Conservation (phyloP, 345 rosid genomes). For the Syzygium jambos region DNA sequence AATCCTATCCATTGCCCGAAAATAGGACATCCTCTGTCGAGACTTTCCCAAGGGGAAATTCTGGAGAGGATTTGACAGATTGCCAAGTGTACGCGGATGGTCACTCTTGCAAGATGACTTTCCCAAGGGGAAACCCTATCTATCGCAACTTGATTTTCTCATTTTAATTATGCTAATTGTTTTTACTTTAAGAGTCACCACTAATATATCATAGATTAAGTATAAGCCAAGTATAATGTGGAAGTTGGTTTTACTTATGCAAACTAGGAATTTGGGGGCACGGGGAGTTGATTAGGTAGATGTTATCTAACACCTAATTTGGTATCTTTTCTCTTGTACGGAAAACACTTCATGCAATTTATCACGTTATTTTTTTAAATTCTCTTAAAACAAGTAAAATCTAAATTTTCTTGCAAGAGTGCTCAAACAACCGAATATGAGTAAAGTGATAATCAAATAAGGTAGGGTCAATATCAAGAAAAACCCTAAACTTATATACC, state of each 20-base stretch:
- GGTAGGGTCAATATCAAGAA: too few species aligned
- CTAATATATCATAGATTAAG: too few species aligned
- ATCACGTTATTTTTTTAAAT: neutral
- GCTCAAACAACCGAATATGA: too few species aligned
- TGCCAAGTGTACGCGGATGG: neutral
- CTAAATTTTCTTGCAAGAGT: too few species aligned
- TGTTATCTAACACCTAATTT: neutral
- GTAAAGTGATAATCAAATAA: too few species aligned
- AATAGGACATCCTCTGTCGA: neutral
- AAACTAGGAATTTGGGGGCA: neutral
- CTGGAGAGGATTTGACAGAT: accelerated
- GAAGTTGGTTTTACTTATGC: neutral
- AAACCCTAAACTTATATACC: too few species aligned
- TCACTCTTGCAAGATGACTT: neutral
- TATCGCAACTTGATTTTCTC: neutral
- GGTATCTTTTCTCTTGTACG: neutral
- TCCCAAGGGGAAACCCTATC: too few species aligned
- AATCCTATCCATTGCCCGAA: neutral
- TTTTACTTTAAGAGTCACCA: too few species aligned
- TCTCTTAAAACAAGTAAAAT: too few species aligned
- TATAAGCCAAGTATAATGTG: too few species aligned
- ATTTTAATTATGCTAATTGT: neutral
- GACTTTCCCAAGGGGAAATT: neutral
- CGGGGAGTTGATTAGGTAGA: neutral
- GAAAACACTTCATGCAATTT: neutral